These are phyloP conservation scores for Delonix regia DNA, from an alignment of 306 rosid species.

Conservation along the genomic window DNA sequence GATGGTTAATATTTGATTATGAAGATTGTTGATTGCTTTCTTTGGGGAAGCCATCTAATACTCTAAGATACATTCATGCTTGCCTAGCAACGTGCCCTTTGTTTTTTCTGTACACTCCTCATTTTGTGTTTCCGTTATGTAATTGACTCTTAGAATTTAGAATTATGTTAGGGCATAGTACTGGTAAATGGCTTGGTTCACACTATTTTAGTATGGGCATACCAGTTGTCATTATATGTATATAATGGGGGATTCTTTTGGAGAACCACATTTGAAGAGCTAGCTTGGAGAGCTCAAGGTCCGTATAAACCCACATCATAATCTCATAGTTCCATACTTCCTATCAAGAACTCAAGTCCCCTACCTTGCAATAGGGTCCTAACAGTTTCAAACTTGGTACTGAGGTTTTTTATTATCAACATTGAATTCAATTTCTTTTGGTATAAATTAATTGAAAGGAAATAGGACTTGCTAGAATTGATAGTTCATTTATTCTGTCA, in stretches of 20 bases:
- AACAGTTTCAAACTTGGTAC: background rate
- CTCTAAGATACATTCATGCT: background rate
- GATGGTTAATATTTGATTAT: background rate
- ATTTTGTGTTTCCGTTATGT: background rate
- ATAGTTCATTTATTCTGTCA: slow-evolving; percentile 14
- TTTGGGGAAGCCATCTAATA: background rate
- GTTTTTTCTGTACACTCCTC: background rate
- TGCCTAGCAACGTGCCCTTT: background rate
- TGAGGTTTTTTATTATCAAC: background rate
- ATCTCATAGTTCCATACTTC: background rate
- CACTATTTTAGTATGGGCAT: background rate
- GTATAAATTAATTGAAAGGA: background rate
- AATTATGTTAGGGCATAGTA: background rate
- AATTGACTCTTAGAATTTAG: background rate
- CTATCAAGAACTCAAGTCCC: background rate
- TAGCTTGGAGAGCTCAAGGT: background rate
- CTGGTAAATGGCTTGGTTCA: slow-evolving; percentile 3
- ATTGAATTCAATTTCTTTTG: background rate
- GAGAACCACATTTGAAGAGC: background rate
- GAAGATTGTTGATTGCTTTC: background rate
- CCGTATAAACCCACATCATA: background rate
- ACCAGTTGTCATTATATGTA: background rate
- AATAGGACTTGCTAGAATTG: slow-evolving; percentile 5
- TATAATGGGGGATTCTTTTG: background rate
- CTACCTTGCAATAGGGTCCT: background rate